phyloP scores from a whole-genome alignment of 768 basidiomycete species.

The Mrakia blollopis region DNA sequence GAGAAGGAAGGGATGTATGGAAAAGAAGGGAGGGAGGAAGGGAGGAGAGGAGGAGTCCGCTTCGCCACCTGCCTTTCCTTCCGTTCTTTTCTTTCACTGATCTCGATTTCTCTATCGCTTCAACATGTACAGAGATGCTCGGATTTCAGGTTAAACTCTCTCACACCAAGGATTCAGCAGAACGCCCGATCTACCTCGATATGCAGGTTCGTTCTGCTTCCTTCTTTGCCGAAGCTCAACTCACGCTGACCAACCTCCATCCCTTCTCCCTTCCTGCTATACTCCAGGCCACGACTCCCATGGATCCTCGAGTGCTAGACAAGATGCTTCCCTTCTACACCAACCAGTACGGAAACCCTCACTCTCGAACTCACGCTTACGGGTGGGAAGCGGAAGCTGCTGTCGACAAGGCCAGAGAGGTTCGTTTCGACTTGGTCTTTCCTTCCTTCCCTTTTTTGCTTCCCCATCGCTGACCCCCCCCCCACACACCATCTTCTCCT shows the following conservation, averaged over 20 bases:
- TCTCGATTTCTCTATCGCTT: not conserved
- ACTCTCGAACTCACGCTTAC: conserved; percentile 95
- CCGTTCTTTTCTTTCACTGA: not conserved
- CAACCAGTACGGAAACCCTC: conserved; percentile 95
- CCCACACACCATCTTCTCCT: not conserved
- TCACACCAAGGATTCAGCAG: conserved; percentile 37
- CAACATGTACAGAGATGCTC: conserved; percentile 16
- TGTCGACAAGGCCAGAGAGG: conserved; percentile 86
- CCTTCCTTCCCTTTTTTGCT: not conserved
- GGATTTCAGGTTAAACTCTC: conserved; percentile 30
- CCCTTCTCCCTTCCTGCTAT: not conserved
- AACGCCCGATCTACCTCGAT: conserved; percentile 90
- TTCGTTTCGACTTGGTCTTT: conserved; percentile 39
- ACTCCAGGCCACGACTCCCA: conserved; percentile 84
- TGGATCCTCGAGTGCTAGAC: conserved; percentile 94
- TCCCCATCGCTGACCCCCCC: not conserved
- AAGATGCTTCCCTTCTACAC: conserved; percentile 93
- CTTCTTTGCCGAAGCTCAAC: not conserved
- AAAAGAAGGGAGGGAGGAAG: not conserved
- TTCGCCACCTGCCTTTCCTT: not conserved
- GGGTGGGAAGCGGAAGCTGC: conserved; percentile 98
- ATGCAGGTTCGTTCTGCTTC: conserved; percentile 67
- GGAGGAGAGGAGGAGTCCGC: not conserved
- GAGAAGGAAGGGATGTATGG: not conserved
- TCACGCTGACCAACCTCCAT: conserved; percentile 7